These are phyloP conservation scores for Colletotrichum tamarilloi DNA, from an alignment of 2,329 filamentous ascomycete genomes.

Conservation along the genomic window DNA sequence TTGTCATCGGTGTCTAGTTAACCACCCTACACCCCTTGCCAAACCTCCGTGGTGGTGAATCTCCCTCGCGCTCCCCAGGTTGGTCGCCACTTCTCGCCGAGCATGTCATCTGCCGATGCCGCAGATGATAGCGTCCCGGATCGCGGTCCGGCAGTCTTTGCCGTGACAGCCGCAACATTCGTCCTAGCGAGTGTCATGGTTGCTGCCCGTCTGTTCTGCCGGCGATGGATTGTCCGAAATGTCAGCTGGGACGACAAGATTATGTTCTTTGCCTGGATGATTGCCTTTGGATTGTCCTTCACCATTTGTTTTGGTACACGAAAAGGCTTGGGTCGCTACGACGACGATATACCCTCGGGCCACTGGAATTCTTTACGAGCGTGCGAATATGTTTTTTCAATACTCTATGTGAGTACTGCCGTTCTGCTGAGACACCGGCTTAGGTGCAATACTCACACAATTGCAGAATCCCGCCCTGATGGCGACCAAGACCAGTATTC, in stretches of 20 bases:
- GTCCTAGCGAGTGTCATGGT: constrained; percentile 81
- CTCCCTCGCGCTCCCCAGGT: not conserved
- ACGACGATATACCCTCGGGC: constrained; percentile 65
- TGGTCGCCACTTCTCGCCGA: constrained; percentile 24
- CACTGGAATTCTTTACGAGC: constrained; percentile 64
- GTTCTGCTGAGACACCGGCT: not conserved
- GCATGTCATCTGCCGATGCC: constrained; percentile 32
- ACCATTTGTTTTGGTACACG: constrained; percentile 72
- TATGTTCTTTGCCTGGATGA: constrained; percentile 81
- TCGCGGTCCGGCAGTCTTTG: constrained; percentile 72
- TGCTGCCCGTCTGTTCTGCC: constrained; percentile 76
- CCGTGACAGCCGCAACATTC: constrained; percentile 77
- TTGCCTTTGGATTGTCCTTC: constrained; percentile 75
- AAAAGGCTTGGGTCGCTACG: constrained; percentile 76
- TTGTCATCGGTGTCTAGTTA: constrained; percentile 32
- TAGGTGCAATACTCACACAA: constrained; percentile 14
- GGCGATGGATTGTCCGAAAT: constrained; percentile 77
- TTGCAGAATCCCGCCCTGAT: constrained; percentile 87
- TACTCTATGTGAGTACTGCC: constrained; percentile 64
- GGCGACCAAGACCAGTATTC: constrained; percentile 91
- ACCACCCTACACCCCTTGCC: constrained; percentile 24
- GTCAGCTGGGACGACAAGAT: constrained; percentile 83
- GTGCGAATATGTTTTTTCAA: constrained; percentile 73
- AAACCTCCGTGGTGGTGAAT: constrained; percentile 35
- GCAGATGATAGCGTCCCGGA: constrained; percentile 49